Evolutionary conservation across 129 eudicot species (phyloP).

Genomic region (Heracleum sosnowskyi): DNA sequence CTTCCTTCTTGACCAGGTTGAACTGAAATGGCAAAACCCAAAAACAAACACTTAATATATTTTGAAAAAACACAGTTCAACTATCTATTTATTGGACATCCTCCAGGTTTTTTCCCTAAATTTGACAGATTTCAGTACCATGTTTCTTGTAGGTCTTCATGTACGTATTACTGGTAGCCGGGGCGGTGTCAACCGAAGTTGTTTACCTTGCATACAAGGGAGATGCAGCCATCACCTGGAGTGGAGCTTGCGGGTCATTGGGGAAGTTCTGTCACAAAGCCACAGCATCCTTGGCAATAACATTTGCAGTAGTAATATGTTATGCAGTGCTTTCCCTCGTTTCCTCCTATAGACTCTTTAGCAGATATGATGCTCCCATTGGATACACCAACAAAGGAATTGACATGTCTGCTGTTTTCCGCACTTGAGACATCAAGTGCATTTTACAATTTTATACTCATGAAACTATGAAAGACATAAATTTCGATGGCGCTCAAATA

Average conservation of each 20-base stretch:
- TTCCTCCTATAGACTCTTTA: constrained; percentile 79
- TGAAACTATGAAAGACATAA: neutral
- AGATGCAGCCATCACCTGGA: constrained; percentile 67
- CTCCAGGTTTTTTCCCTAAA: neutral
- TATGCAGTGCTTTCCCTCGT: constrained; percentile 64
- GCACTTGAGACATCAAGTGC: neutral
- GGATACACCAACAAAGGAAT: constrained; percentile 41
- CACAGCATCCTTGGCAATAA: constrained; percentile 52
- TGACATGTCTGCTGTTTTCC: constrained; percentile 38
- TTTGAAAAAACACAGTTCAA: neutral
- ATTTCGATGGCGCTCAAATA: neutral
- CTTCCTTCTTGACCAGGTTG: constrained; percentile 90
- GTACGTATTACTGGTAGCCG: constrained; percentile 65
- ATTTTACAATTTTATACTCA: neutral
- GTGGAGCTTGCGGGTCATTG: constrained; percentile 59
- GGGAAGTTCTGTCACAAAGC: constrained; percentile 71
- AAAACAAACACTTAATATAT: neutral
- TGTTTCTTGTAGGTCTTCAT: constrained; percentile 47
- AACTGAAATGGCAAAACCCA: neutral
- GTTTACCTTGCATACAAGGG: constrained; percentile 78
- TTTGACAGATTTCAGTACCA: neutral
- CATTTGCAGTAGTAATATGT: constrained; percentile 56
- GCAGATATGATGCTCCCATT: constrained; percentile 74
- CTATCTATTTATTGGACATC: neutral
- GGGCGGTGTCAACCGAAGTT: constrained; percentile 68